Evolutionary conservation across 2,329 filamentous ascomycete species (phyloP).

Genomic region (Pseudogymnoascus sp.): DNA sequence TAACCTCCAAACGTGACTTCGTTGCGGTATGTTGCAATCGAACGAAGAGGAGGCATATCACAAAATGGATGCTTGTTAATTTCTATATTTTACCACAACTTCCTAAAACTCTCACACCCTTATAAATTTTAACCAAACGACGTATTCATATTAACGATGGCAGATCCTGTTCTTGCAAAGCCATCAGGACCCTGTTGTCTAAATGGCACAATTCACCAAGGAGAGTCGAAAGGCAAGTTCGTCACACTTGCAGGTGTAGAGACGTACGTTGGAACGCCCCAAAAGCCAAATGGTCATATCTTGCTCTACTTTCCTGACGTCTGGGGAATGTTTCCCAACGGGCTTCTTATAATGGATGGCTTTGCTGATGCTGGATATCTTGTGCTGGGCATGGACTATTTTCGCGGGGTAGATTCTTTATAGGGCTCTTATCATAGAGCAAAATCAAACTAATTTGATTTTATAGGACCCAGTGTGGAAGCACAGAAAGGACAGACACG

Average conservation of each 20-base stretch:
- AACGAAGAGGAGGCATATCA: not conserved
- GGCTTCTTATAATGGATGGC: slow-evolving; percentile 37
- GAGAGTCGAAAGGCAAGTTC: slow-evolving; percentile 29
- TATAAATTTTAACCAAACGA: not conserved
- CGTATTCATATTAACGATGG: not conserved
- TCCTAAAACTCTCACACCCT: not conserved
- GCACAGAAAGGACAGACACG: slow-evolving; percentile 28
- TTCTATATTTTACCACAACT: not conserved
- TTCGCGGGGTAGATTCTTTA: slow-evolving; percentile 30
- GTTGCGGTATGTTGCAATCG: not conserved
- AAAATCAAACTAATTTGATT: not conserved
- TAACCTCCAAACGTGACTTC: not conserved
- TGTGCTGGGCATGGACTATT: slow-evolving; percentile 37
- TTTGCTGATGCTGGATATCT: slow-evolving; percentile 37
- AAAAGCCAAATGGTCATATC: slow-evolving; percentile 33
- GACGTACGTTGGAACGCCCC: slow-evolving; percentile 31
- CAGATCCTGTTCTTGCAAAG: slow-evolving; percentile 25
- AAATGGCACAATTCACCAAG: slow-evolving; percentile 32
- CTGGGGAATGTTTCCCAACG: slow-evolving; percentile 36
- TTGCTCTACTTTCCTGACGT: slow-evolving; percentile 39
- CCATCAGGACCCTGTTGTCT: slow-evolving; percentile 33
- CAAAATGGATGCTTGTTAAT: not conserved
- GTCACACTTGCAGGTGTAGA: slow-evolving; percentile 29
- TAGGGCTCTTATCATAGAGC: not conserved
- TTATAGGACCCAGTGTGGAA: slow-evolving; percentile 36